Percentiles rank a stretch among this genome's conserved stretches.
phyloP scores from a whole-genome alignment of 2,329 filamentous ascomycete genomes.

The Phyllosticta citrichinensis region DNA sequence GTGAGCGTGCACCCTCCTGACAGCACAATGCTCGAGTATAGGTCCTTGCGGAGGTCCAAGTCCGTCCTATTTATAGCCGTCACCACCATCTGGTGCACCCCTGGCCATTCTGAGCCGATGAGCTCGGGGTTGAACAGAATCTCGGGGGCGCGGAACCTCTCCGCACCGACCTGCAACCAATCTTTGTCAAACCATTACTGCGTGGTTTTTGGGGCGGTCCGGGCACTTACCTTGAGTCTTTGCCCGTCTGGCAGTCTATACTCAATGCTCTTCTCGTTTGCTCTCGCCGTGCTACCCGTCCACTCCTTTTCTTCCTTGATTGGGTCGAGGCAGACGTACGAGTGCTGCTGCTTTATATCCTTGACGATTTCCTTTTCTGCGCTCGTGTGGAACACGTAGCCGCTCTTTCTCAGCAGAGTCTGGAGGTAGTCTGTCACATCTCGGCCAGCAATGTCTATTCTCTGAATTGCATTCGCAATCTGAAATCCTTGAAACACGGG shows the following conservation, averaged over 20 bases:
- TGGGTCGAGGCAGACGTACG: slow-evolving; percentile 84
- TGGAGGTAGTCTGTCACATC: slow-evolving; percentile 97
- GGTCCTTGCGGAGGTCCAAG: slow-evolving; percentile 83
- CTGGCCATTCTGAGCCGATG: slow-evolving; percentile 92
- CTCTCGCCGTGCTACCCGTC: slow-evolving; percentile 60
- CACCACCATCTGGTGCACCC: slow-evolving; percentile 94
- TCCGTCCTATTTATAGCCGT: slow-evolving; percentile 93
- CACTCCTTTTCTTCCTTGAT: slow-evolving; percentile 95
- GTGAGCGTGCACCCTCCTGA: slow-evolving; percentile 93
- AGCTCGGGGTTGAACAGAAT: slow-evolving; percentile 97
- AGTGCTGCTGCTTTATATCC: slow-evolving; percentile 89
- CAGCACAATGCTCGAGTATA: slow-evolving; percentile 95
- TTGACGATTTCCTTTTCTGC: slow-evolving; percentile 99
- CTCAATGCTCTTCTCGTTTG: slow-evolving; percentile 70
- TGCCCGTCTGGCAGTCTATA: slow-evolving; percentile 89
- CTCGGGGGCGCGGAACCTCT: slow-evolving; percentile 91
- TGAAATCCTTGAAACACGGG: slow-evolving; percentile 97
- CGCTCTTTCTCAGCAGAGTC: slow-evolving; percentile 78
- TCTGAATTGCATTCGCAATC: slow-evolving; percentile 86
- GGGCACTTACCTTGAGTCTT: slow-evolving; percentile 63
- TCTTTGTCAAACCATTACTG: slow-evolving; percentile 9
- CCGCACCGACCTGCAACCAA: slow-evolving; percentile 62
- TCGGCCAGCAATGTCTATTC: slow-evolving; percentile 91
- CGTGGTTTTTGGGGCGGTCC: background rate
- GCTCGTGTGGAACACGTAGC: slow-evolving; percentile 92